These are phyloP conservation scores for Geotrichum fermentans DNA, from an alignment of 1,139 yeast genomes.

Conservation along the genomic window DNA sequence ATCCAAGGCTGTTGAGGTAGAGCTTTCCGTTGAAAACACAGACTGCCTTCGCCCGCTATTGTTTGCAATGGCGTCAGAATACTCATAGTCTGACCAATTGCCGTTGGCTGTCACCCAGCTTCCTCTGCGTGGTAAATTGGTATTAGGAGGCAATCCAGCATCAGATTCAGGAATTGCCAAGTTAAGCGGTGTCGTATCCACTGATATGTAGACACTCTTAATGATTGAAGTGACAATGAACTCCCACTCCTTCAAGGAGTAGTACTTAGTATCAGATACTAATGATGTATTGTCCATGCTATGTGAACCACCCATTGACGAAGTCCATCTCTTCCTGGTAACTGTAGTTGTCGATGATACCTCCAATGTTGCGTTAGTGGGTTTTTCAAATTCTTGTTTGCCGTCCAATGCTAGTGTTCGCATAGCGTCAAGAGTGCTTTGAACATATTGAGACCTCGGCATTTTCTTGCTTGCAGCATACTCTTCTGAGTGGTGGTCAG, in stretches of 20 bases:
- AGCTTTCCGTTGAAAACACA: conserved; percentile 11
- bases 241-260: conserved; percentile 31
- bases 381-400: too few relatives aligned
- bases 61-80: conserved; percentile 25
- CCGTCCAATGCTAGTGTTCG: conserved; percentile 1
- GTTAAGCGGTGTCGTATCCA: conserved; percentile 31
- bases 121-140: conserved; percentile 18
- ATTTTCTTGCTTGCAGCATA: conserved; percentile 35
- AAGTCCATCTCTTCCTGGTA: conserved; percentile 10
- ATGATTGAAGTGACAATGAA: conserved; percentile 25
- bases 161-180: conserved; percentile 21
- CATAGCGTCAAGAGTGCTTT: conserved; percentile 27
- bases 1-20: conserved; percentile 6
- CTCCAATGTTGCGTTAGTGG: background rate
- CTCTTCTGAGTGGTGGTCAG: conserved; percentile 38
- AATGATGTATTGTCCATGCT: conserved; percentile 18
- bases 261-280: conserved; percentile 22
- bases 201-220: conserved; percentile 31
- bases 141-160: background rate
- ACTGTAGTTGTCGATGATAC: background rate
- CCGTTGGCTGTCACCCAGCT: conserved; percentile 27
- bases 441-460: conserved; percentile 34
- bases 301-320: conserved; percentile 26
- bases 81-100: conserved; percentile 28
- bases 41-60: background rate